phyloP scores from a whole-genome alignment of 768 basidiomycete species.

The Daedaleopsis nitida region DNA sequence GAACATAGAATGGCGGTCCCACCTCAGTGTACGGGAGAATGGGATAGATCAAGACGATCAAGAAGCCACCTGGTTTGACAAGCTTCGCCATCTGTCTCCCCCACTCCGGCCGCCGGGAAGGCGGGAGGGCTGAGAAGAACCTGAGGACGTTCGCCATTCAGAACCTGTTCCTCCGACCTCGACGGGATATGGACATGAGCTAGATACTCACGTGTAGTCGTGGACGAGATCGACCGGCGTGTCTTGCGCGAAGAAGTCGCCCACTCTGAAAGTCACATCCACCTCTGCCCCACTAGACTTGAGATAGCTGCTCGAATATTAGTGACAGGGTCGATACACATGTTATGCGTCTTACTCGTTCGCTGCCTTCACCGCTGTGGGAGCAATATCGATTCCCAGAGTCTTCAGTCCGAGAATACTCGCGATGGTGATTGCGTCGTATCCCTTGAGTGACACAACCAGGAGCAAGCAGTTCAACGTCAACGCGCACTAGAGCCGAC shows the following conservation, averaged over 20 bases:
- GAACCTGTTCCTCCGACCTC: background rate
- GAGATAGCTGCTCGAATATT: background rate
- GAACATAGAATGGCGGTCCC: conserved; percentile 67
- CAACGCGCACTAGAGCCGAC: background rate
- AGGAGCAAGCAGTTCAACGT: too few relatives aligned
- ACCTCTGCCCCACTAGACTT: background rate
- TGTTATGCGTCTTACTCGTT: conserved; percentile 4
- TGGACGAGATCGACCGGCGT: conserved; percentile 58
- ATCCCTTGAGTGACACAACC: conserved; percentile 46
- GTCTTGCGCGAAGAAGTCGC: conserved; percentile 53
- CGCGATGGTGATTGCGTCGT: conserved; percentile 61
- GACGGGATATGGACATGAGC: too few relatives aligned
- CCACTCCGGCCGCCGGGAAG: conserved; percentile 53
- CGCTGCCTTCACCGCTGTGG: conserved; percentile 47
- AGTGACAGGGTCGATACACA: too few relatives aligned
- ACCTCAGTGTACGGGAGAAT: conserved; percentile 40
- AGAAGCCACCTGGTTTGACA: conserved; percentile 61
- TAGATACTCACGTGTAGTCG: conserved; percentile 56
- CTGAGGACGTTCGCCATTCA: conserved; percentile 32
- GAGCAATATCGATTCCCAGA: conserved; percentile 58
- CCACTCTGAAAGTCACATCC: conserved; percentile 41
- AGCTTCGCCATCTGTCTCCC: conserved; percentile 56
- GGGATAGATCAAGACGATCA: conserved; percentile 64
- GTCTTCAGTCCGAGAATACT: conserved; percentile 47
- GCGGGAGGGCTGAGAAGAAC: conserved; percentile 76